Conservation (phyloP, 1,284 basidiomycete genomes). For the Puccinia sorghi region DNA sequence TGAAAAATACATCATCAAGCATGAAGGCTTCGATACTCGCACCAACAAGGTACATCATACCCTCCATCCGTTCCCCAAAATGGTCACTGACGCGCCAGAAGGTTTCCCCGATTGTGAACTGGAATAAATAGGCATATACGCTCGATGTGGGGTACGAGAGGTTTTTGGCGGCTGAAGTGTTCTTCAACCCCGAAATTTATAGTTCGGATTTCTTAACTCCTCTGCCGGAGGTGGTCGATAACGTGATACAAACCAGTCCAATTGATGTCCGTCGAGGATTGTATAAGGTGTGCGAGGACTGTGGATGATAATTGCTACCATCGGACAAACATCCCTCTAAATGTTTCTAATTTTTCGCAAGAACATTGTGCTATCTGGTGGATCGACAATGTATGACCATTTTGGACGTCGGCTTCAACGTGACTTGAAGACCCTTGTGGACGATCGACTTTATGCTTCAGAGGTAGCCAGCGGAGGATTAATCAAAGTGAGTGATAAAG, state of each 20-base stretch:
- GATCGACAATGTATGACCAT: constrained; percentile 98
- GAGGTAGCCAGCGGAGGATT: constrained; percentile 73
- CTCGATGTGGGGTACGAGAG: constrained; percentile 98
- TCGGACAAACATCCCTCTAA: not conserved
- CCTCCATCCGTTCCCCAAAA: not conserved
- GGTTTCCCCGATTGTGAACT: not conserved
- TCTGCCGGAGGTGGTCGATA: constrained; percentile 92
- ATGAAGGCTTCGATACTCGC: constrained; percentile 87
- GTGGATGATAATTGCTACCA: not conserved
- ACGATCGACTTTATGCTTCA: constrained; percentile 79
- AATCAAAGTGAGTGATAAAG: constrained; percentile 66
- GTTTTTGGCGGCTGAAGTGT: constrained; percentile 98
- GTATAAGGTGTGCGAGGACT: constrained; percentile 70
- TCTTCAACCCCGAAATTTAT: constrained; percentile 99
- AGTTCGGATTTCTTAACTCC: constrained; percentile 98
- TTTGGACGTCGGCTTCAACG: constrained; percentile 94
- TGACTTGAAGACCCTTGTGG: constrained; percentile 90
- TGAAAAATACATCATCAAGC: constrained; percentile 92
- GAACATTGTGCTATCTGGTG: constrained; percentile 92
- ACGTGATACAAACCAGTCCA: constrained; percentile 91
- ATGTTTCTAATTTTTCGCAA: constrained; percentile 56
- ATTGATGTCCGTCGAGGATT: constrained; percentile 91
- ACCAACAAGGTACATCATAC: constrained; percentile 75
- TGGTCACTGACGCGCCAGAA: not conserved
- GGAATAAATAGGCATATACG: constrained; percentile 72